These are phyloP conservation scores for Eragrostis curvula DNA, from an alignment of 176 grass and related monocot species.

Conservation along the genomic window DNA sequence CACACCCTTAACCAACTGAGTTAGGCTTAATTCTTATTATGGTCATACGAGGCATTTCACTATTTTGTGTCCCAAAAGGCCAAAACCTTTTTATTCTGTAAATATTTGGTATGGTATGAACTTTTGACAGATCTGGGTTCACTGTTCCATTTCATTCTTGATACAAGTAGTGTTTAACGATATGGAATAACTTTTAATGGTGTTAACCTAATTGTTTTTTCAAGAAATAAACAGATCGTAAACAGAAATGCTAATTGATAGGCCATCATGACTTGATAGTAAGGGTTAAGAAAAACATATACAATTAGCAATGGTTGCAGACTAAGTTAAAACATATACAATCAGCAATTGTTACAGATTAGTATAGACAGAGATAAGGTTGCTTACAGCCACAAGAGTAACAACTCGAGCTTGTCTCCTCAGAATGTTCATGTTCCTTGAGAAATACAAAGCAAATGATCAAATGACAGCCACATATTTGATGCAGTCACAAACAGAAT, in stretches of 20 bases:
- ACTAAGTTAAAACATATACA: too few relatives aligned
- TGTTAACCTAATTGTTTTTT: constrained; percentile 17
- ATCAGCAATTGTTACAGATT: constrained; percentile 26
- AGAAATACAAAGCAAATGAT: constrained; percentile 44
- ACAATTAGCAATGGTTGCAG: background rate
- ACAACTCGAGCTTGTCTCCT: constrained; percentile 60
- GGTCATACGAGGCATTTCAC: too few relatives aligned
- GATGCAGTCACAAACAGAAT: constrained; percentile 2
- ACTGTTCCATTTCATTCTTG: background rate
- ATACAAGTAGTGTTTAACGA: background rate
- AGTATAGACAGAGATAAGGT: constrained; percentile 42
- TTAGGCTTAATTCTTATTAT: too few relatives aligned
- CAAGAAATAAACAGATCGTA: background rate
- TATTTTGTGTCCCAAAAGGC: too few relatives aligned
- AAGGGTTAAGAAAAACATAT: constrained; percentile 23
- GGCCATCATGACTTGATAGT: background rate
- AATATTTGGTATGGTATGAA: constrained; percentile 1
- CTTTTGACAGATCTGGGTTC: background rate
- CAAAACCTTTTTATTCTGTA: constrained; percentile 18
- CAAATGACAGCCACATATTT: constrained; percentile 6
- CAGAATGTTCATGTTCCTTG: constrained; percentile 94
- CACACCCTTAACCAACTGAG: too few relatives aligned
- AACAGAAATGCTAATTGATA: constrained; percentile 27
- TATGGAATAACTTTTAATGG: constrained; percentile 14
- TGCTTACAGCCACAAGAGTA: constrained; percentile 88